These are phyloP conservation scores for Aspergillus aculeatinus DNA, from an alignment of 2,329 filamentous ascomycete genomes.

Conservation along the genomic window DNA sequence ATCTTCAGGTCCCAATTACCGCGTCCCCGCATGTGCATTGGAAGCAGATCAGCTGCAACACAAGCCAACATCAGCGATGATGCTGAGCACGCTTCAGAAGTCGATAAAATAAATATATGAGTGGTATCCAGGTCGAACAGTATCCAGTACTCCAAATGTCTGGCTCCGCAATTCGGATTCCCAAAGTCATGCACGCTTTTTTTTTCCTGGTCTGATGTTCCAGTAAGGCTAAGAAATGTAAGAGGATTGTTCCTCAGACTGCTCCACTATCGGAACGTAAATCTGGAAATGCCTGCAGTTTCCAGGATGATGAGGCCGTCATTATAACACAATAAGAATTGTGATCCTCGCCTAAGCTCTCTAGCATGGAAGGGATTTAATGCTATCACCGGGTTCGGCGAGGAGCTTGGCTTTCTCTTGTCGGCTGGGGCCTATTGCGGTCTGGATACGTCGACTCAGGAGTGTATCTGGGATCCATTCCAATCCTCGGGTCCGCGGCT, in stretches of 20 bases:
- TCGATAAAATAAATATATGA: constrained; percentile 15
- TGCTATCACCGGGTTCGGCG: constrained; percentile 38
- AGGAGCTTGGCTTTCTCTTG: constrained; percentile 39
- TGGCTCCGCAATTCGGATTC: constrained; percentile 18
- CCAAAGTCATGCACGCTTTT: constrained; percentile 18
- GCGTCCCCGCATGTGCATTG: constrained; percentile 6
- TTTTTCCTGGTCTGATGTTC: constrained; percentile 16
- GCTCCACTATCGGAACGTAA: constrained; percentile 12
- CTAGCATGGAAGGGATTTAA: constrained; percentile 14
- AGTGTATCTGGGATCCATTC: constrained; percentile 46
- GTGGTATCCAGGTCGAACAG: constrained; percentile 21
- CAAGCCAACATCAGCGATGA: constrained; percentile 14
- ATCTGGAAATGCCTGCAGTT: constrained; percentile 9
- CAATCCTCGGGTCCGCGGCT: constrained; percentile 44
- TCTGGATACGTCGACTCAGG: constrained; percentile 38
- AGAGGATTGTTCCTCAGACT: constrained; percentile 15
- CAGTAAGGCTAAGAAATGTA: constrained; percentile 15
- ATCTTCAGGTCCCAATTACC: constrained; percentile 21
- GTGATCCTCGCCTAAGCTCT: constrained; percentile 11
- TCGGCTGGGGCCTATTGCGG: constrained; percentile 41
- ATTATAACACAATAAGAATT: constrained; percentile 11
- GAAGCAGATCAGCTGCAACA: constrained; percentile 14
- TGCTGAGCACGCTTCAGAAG: constrained; percentile 9
- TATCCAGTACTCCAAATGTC: constrained; percentile 20
- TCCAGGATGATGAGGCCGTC: constrained; percentile 9